A percentile compares a stretch with the other conserved stretches of the same genome.
phyloP scores from a whole-genome alignment of 495 filamentous ascomycete genomes.

The Aspergillus affinis region DNA sequence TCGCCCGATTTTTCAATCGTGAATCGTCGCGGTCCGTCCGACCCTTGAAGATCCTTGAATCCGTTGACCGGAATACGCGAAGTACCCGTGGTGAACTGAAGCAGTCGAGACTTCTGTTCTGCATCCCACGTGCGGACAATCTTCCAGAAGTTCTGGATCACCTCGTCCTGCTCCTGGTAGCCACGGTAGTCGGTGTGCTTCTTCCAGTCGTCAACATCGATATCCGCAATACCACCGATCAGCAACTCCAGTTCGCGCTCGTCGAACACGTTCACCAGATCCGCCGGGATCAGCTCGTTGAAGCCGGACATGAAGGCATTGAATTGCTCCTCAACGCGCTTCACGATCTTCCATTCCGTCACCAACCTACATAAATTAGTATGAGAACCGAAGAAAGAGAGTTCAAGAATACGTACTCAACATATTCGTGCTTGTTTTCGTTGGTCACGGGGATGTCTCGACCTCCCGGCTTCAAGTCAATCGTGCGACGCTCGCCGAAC shows the following conservation, averaged over 20 bases:
- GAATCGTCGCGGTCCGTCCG: constrained; percentile 91
- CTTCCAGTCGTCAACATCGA: constrained; percentile 99
- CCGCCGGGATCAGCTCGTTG: constrained; percentile 93
- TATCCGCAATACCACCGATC: constrained; percentile 98
- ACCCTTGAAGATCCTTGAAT: constrained; percentile 98
- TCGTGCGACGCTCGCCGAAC: constrained; percentile 88
- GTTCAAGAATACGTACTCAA: constrained; percentile 64
- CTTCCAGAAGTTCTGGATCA: constrained; percentile 99
- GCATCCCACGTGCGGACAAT: constrained; percentile 95
- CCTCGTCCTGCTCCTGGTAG: constrained; percentile 97
- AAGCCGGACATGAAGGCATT: constrained; percentile 96
- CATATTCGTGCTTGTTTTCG: constrained; percentile 92
- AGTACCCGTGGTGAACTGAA: constrained; percentile 97
- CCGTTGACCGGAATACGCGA: constrained; percentile 98
- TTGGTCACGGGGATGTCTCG: constrained; percentile 94
- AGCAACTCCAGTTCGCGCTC: constrained; percentile 95
- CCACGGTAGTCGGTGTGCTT: constrained; percentile 99
- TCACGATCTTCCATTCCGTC: constrained; percentile 98
- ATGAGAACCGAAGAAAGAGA: not conserved
- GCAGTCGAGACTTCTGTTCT: constrained; percentile 92
- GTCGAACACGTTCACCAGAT: constrained; percentile 98
- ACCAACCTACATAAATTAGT: constrained; percentile 60
- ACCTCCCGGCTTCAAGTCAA: constrained; percentile 90
- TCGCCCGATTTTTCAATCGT: constrained; percentile 98
- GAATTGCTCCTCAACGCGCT: constrained; percentile 97